Evolutionary conservation across 1,139 yeast genomes (phyloP), one percentile per base, ranked within the genome.

Genomic region (Candida tetrigidarum): DNA sequence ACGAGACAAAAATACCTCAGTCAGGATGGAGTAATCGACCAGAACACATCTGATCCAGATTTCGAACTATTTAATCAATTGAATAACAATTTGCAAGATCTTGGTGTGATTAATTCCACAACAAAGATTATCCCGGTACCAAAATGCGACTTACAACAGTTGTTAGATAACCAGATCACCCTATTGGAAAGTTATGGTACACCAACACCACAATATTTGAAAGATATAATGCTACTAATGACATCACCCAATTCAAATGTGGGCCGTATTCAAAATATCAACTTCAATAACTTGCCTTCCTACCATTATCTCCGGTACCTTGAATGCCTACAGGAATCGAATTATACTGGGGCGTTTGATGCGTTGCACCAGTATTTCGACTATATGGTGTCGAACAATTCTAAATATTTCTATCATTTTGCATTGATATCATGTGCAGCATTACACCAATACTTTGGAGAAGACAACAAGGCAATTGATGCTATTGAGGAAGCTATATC

Each of bases 401-500:
- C 84, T 34, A 79, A 80, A 50, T 76, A 79, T 39, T 83, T 81
- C 52, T 87, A 87, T 57, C 97, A 91, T 60, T 86, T 87, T 64
- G 96, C 97, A 0, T 68, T 91, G 35, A 74, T 91, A 14, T 84
- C 91, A 10, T 68, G 88, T 42, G 96, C 96, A 0, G 76, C 89
- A 0, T 67, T 91, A 36, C 93, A 90, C 56, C 88, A 89, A 16
- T 80, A 80, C 45, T 90, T 88, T 63, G 84, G 86, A 28, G 86
- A 86, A 52, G 83, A 82, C 51, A 78, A 76, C 22, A 89, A 88
- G 51, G 96, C 97, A 0, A 64, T 88, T 12, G 77, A 84, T 52
- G 86, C 96, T 0, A 86, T 91, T 4, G 90, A 86, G 52, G 97
- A 91, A 59, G 95, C 97, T 0, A 86, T 91, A 3, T 75, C 88